A percentile compares a stretch with the other conserved stretches of the same genome.
Conservation (phyloP, 805 yeast species). For the Metschnikowia lachancei region DNA sequence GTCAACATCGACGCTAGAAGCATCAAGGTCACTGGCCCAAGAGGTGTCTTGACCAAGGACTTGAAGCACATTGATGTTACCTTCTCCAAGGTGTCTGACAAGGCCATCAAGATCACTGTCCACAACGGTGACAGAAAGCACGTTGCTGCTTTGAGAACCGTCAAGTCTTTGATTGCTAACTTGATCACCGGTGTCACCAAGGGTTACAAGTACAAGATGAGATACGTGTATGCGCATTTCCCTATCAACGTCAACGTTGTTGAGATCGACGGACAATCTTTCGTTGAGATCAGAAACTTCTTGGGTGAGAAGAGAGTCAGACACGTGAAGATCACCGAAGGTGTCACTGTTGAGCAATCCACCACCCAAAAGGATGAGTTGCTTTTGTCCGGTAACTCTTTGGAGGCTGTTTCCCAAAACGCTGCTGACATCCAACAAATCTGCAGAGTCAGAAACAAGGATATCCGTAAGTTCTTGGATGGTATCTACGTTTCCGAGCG, state of each 20-base stretch:
- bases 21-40: slow-evolving; percentile 93
- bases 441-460: slow-evolving; percentile 99
- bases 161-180: slow-evolving; percentile 91
- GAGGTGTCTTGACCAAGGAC: slow-evolving; percentile 90
- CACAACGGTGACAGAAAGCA: slow-evolving; percentile 99
- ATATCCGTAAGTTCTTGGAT: slow-evolving; percentile 99
- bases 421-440: slow-evolving; percentile 98
- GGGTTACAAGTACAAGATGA: slow-evolving; percentile 99
- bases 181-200: slow-evolving; percentile 97
- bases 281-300: slow-evolving; percentile 97
- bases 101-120: slow-evolving; percentile 80
- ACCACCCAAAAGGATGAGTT: slow-evolving; percentile 91
- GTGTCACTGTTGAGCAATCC: slow-evolving; percentile 83
- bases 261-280: slow-evolving; percentile 69
- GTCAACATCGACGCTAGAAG: slow-evolving; percentile 88
- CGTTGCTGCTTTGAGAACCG: slow-evolving; percentile 99
- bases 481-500: slow-evolving; percentile 99
- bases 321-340: slow-evolving; percentile 79
- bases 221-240: slow-evolving; percentile 99
- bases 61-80: slow-evolving; percentile 94
- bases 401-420: slow-evolving; percentile 95
- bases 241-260: slow-evolving; percentile 96
- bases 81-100: slow-evolving; percentile 73
- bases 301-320: slow-evolving; percentile 99
- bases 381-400: slow-evolving; percentile 88